Base-by-base conservation (phyloP, 2,329 filamentous ascomycete species). In the Colletotrichum agaves region DNA sequence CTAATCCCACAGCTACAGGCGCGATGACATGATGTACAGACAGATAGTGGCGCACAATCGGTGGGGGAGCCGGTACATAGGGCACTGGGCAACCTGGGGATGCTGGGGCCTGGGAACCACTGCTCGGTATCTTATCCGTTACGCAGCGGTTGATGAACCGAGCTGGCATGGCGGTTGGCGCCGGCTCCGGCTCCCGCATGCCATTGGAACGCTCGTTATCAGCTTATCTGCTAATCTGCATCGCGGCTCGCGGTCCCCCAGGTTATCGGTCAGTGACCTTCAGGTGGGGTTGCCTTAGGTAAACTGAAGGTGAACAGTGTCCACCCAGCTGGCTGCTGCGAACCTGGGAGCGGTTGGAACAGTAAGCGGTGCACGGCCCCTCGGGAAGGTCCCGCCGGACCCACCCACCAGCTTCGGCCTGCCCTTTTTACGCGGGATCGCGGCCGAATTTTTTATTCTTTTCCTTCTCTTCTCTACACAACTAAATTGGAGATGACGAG, bases 401-500 rank as follows among this genome's bases (percentile, higher is more conserved):
- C 15, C 37, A 43, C 21, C 21, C 17, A 6, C 58, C 58, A 49
- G 33, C 43, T 33, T 43, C 44, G 41, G 35, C 59, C 69, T 67
- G 55, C 61, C 62, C 50, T 61, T 61, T 55, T 57, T 64, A 61
- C 33, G 46, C 60, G 37, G 33, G 59, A 37, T 44, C 44, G 35
- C 15, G 47, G n/a, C 57, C 39, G 5, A n/a, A 21, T 21, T 19
- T 56, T 72, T 66, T 60, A 61, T 72, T 61, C 71, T 70, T 63
- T 75, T 74, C 65, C 70, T 73, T 72, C 79, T 81, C 78, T 81
- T 86, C 84, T 81, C 78, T 80, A 88, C 86, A 80, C 89, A 93
- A 93, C 90, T 93, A 93, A 88, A 88, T 87, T 90, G 90, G 89
- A 88, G 78, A 84, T 91, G 91, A 94, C 87, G 91, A 92, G 89